These are phyloP conservation scores for Brassica cretica DNA, from an alignment of 345 rosid genomes.

Conservation along the genomic window DNA sequence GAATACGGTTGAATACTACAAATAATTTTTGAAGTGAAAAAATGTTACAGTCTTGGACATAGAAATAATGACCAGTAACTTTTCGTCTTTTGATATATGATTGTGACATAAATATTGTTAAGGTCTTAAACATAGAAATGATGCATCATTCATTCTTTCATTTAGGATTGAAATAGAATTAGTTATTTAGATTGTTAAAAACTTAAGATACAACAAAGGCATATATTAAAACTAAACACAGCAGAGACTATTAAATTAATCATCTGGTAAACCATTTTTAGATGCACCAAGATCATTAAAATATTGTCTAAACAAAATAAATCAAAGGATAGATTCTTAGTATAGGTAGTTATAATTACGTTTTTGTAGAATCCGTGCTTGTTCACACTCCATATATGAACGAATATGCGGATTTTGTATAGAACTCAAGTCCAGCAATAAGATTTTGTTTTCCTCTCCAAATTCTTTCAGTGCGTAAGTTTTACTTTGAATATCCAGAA, in stretches of 20 bases:
- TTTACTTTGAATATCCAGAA: conserved; percentile 54
- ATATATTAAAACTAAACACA: not conserved
- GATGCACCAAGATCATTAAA: not conserved
- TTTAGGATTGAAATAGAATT: not conserved
- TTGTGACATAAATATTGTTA: no score
- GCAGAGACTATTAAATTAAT: not conserved
- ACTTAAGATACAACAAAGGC: not conserved
- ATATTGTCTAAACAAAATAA: not conserved
- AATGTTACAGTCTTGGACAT: no score
- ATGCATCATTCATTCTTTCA: no score
- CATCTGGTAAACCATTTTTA: not conserved
- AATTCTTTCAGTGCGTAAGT: not conserved
- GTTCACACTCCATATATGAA: not conserved
- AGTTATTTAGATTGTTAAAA: not conserved
- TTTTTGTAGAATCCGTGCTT: not conserved
- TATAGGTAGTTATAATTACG: not conserved
- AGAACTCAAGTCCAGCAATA: not conserved
- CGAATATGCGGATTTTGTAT: not conserved
- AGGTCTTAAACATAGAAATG: no score
- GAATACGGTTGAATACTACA: no score
- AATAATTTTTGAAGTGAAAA: no score
- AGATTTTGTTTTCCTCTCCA: not conserved
- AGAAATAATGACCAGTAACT: no score
- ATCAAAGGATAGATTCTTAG: not conserved
- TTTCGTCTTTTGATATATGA: no score